Evolutionary conservation across 768 basidiomycete genomes (phyloP).

Genomic region (Russula dissimulans): DNA sequence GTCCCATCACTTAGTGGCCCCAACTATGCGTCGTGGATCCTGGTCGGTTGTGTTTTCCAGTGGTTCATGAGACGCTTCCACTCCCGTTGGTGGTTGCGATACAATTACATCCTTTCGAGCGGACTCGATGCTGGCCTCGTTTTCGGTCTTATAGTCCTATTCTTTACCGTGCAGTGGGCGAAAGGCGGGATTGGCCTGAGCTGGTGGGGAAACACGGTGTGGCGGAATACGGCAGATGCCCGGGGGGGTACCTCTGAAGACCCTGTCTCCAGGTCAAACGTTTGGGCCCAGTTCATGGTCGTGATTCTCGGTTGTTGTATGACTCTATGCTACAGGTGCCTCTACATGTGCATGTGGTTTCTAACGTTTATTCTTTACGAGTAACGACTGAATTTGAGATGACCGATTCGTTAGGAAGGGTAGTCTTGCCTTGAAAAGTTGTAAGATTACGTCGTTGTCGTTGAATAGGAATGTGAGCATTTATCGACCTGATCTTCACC

Average conservation of each 20-base stretch:
- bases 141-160: constrained; percentile 48
- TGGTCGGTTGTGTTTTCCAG: constrained; percentile 84
- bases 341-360: too few species aligned
- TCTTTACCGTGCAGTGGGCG: constrained; percentile 50
- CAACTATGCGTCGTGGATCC: constrained; percentile 78
- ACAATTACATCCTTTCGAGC: constrained; percentile 83
- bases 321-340: too few species aligned
- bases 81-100: constrained; percentile 59
- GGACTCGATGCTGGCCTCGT: constrained; percentile 59
- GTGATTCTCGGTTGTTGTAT: neutral
- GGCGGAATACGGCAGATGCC: constrained; percentile 64
- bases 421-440: too few species aligned
- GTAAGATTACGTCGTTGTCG: too few species aligned
- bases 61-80: constrained; percentile 65
- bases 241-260: constrained; percentile 47
- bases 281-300: constrained; percentile 43
- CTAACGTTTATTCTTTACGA: too few species aligned
- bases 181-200: constrained; percentile 45
- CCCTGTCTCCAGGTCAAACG: constrained; percentile 37
- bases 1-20: constrained; percentile 86
- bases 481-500: too few species aligned
- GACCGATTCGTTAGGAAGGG: too few species aligned
- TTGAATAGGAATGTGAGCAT: too few species aligned
- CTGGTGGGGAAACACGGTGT: constrained; percentile 81
- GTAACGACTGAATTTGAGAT: too few species aligned